Base-by-base conservation (phyloP, 2,329 filamentous ascomycete species). In the Rachicladosporium sp. region DNA sequence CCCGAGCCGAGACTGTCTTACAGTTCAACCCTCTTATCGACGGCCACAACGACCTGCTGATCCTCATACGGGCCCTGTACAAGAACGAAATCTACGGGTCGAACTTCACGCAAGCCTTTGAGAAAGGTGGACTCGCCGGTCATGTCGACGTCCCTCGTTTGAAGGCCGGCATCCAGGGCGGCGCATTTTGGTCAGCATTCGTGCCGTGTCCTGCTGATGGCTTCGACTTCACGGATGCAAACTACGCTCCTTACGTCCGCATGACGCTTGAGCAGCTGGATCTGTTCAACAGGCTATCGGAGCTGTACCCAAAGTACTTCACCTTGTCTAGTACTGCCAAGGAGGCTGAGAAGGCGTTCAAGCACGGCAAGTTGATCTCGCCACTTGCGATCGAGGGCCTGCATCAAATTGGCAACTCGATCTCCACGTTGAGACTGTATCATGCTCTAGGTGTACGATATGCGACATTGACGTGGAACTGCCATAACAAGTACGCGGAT, bases 131-230 rank as follows among this genome's bases (percentile, higher is more conserved):
- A 1, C 62, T 93, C 37, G 54, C 59, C 0, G 69, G 69, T 3
- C 83, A 96, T 49, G 80, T 91, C 38, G 89, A 96, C 58, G 65
- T 94, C 6, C 78, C 81, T 1, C 76, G 88, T 4, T 69, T 94
- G 35, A 69, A 73, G 29, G 61, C 74, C 36, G 87, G 88, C 1
- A 69, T 71, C 49, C 76, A 80, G 46, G 87, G 87, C 31, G 89
- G 87, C 40, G 79, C 83, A n/a, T 95, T 95, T 58, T 95, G 88
- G 89, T 88, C 81, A 56, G 85, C 91, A 7, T 96, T 72, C 52
- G 76, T 82, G 31, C 74, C 75, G 0, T 95, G 88, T 54, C 87
- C 88, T 0, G 59, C 61, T 8, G 76, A 89, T 52, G 76, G 75
- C 35, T 71, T 71, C 4, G 77, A 93, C 59, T 87, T 84, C 53